These are phyloP conservation scores for Trypanosoma platydactyli DNA, from an alignment of 208 protist genomes.

Conservation along the genomic window DNA sequence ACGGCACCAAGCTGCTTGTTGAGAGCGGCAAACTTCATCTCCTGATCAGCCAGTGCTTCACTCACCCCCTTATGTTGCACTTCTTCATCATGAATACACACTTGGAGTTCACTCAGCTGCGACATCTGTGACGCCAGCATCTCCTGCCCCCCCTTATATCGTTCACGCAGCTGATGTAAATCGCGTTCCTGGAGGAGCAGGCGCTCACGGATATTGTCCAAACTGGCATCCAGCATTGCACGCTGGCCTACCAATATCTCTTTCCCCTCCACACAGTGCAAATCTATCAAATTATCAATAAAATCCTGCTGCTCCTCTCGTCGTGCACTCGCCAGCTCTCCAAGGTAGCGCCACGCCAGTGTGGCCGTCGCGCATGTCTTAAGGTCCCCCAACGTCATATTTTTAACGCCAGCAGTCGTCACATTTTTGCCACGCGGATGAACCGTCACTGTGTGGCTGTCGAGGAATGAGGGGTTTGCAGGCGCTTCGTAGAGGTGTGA, in stretches of 20 bases:
- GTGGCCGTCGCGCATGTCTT: constrained; percentile 39
- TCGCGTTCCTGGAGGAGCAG: constrained; percentile 34
- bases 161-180: constrained; percentile 35
- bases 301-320: constrained; percentile 20
- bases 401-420: not conserved
- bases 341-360: constrained; percentile 43
- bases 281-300: constrained; percentile 28
- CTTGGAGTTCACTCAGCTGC: constrained; percentile 17
- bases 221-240: constrained; percentile 38
- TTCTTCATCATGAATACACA: not conserved
- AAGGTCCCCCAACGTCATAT: constrained; percentile 46
- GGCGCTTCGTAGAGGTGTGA: not conserved
- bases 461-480: no score
- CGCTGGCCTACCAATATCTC: constrained; percentile 21
- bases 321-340: constrained; percentile 24
- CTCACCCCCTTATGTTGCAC: not conserved
- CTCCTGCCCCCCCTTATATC: constrained; percentile 31
- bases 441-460: no score
- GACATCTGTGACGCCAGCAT: constrained; percentile 29
- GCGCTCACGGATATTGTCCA: constrained; percentile 33
- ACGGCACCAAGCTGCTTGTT: constrained; percentile 34
- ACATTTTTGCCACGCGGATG: not conserved
- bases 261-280: constrained; percentile 5
- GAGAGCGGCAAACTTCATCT: constrained; percentile 36
- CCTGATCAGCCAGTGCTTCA: constrained; percentile 11